Percentiles rank a stretch among this genome's conserved stretches.
Conservation (phyloP, 2,329 filamentous ascomycete species). For the Ophiostoma himal-ulmi region DNA sequence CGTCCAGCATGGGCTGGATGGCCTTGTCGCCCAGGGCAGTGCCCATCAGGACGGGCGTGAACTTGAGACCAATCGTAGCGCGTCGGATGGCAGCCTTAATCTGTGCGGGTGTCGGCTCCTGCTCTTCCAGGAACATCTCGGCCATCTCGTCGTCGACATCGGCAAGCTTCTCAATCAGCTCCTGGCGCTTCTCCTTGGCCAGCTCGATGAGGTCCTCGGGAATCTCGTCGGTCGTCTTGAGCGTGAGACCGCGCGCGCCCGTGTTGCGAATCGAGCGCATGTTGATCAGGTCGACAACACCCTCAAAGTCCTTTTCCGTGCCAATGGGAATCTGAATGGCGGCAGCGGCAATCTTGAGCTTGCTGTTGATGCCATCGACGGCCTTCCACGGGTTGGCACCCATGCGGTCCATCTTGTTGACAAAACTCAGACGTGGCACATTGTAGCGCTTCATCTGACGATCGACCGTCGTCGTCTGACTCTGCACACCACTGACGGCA, state of each 20-base stretch:
- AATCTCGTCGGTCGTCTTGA: conserved; percentile 72
- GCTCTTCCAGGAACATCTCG: conserved; percentile 86
- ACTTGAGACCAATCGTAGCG: conserved; percentile 82
- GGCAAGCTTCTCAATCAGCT: conserved; percentile 87
- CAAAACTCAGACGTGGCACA: conserved; percentile 87
- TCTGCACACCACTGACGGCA: conserved; percentile 93
- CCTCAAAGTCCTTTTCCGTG: conserved; percentile 81
- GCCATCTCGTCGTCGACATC: conserved; percentile 98
- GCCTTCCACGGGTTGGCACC: conserved; percentile 97
- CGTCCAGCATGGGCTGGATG: conserved; percentile 91
- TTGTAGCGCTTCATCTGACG: conserved; percentile 99
- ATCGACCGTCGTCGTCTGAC: conserved; percentile 96
- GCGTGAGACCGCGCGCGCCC: conserved; percentile 69
- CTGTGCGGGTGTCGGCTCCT: conserved; percentile 69
- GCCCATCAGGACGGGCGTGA: conserved; percentile 93
- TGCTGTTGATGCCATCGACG: conserved; percentile 94
- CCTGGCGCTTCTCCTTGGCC: conserved; percentile 73
- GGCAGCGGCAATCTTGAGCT: conserved; percentile 86
- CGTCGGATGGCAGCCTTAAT: conserved; percentile 89
- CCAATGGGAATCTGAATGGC: conserved; percentile 94
- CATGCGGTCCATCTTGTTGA: conserved; percentile 99
- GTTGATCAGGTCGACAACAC: conserved; percentile 84
- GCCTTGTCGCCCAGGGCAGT: conserved; percentile 91
- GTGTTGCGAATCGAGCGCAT: conserved; percentile 95
- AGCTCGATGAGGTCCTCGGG: conserved; percentile 72